Base-by-base conservation (phyloP, 495 filamentous ascomycete genomes). In the Lentithecium fluviatile region DNA sequence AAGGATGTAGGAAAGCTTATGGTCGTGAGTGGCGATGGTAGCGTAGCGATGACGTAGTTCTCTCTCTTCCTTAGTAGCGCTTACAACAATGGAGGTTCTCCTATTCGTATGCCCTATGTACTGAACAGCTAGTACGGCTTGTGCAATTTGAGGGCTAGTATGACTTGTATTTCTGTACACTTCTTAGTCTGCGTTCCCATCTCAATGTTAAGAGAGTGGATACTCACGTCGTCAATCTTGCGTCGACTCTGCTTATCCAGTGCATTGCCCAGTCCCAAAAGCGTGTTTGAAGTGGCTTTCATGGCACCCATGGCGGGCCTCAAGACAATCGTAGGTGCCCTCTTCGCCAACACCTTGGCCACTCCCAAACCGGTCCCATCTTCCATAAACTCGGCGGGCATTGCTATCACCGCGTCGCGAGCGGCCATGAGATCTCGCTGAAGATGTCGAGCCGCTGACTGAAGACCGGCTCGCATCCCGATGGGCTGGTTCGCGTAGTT, bases 401-500 rank as follows among this genome's bases (percentile, higher is more conserved):
- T 89, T n/a, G 91, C 93, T 67, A 97, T 88, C 60, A 97, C 90
- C 1, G 93, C 95, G 75, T 97, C 90, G 56, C 85, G 80, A 12
- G 94, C 87, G 23, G 89, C 76, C 23, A 91, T 78, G 52, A 99
- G 78, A 73, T 99, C 95, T 13, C 90, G 84, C 65, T 93, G 87
- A 32, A 99, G 81, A 60, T 89, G 87, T 29, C 82, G 75, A 58
- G 90, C 90, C 2, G 89, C 95, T 12, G 88, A 88, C 2, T 88
- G 80, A 10, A 99, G 78, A 34, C 92, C 94, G 67, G 95, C 89
- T 1, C 90, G 76, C 6, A 98, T 86, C 1, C 88, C 89, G 37
- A 94, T 78, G 0, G 95, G 95, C 67, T 96, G 93, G 63, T 97
- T 88, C 1, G 95, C 93, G 69, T 99, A 99, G 2, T 89, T 81